These are phyloP conservation scores for Eucalyptus rudis DNA, from an alignment of 345 rosid genomes.

Conservation along the genomic window DNA sequence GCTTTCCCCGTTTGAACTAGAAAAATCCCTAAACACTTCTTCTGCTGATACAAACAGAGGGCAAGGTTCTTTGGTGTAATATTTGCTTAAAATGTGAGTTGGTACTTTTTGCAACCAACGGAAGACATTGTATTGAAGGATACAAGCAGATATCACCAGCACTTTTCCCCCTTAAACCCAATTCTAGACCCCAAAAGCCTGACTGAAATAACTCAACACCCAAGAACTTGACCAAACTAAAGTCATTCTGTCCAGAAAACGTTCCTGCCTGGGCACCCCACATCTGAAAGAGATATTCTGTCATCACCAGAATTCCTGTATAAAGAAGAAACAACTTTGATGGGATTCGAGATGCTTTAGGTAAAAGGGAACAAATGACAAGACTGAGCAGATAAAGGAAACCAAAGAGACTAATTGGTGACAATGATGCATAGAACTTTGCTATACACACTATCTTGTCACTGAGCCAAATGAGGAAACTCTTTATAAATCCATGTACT, in stretches of 20 bases:
- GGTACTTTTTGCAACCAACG: constrained; percentile 72
- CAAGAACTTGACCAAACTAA: constrained; percentile 35
- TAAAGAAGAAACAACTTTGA: constrained; percentile 62
- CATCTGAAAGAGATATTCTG: constrained; percentile 85
- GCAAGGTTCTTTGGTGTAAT: too few species aligned
- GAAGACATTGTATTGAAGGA: constrained; percentile 80
- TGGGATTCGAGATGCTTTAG: constrained; percentile 75
- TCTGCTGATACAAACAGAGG: too few species aligned
- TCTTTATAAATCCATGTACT: constrained; percentile 40
- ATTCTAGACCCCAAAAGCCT: constrained; percentile 87
- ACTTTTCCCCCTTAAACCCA: constrained; percentile 89
- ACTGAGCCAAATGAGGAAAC: constrained; percentile 74
- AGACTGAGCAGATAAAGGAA: constrained; percentile 74
- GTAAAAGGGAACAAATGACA: constrained; percentile 61
- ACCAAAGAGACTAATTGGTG: constrained; percentile 79
- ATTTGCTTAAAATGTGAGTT: too few species aligned
- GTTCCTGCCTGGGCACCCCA: constrained; percentile 85
- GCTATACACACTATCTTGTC: constrained; percentile 65
- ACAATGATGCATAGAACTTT: constrained; percentile 65
- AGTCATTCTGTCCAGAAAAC: constrained; percentile 81
- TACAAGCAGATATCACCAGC: constrained; percentile 78
- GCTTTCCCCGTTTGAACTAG: too few species aligned
- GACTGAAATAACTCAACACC: constrained; percentile 56
- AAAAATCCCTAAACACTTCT: too few species aligned
- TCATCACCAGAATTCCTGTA: constrained; percentile 57